A percentile compares a stretch with the other conserved stretches of the same genome.
Evolutionary conservation across 192 early-diverging fungal genomes (phyloP).

Genomic region (Glomus cerebriforme): DNA sequence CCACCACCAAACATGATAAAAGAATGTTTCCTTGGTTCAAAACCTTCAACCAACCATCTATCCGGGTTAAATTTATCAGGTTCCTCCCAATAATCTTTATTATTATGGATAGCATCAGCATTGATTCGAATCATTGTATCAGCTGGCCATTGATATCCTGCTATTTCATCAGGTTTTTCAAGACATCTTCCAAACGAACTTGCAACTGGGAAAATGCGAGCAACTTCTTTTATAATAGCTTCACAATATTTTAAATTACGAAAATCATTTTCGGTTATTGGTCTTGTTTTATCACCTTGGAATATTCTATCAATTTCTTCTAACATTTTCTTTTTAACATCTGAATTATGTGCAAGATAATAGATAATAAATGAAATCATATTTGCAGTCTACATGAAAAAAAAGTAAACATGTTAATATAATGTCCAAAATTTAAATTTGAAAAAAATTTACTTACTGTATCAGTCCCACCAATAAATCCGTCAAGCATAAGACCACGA

Average conservation of each 20-base stretch:
- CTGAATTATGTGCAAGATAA: neutral
- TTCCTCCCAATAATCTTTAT: neutral
- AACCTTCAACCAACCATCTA: neutral
- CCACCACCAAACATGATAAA: slow-evolving; percentile 14
- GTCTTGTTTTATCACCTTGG: neutral
- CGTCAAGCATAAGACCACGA: neutral
- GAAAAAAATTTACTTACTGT: slow-evolving; percentile 8
- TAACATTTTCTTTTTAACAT: neutral
- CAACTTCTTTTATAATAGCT: slow-evolving; percentile 4
- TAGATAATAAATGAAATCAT: neutral
- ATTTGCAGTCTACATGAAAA: neutral
- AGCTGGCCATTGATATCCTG: slow-evolving; percentile 12
- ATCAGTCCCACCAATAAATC: neutral
- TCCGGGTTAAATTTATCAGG: slow-evolving; percentile 10
- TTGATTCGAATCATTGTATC: neutral
- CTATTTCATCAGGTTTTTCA: slow-evolving; percentile 3
- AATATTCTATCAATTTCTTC: slow-evolving; percentile 1
- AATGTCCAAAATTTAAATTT: neutral
- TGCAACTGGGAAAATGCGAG: neutral
- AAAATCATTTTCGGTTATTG: neutral
- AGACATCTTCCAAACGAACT: neutral
- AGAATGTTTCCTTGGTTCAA: neutral
- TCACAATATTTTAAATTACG: slow-evolving; percentile 13
- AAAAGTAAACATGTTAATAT: neutral
- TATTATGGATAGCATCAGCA: neutral